Base-by-base conservation (phyloP, 805 yeast genomes). In the Yarrowia alimentaria region DNA sequence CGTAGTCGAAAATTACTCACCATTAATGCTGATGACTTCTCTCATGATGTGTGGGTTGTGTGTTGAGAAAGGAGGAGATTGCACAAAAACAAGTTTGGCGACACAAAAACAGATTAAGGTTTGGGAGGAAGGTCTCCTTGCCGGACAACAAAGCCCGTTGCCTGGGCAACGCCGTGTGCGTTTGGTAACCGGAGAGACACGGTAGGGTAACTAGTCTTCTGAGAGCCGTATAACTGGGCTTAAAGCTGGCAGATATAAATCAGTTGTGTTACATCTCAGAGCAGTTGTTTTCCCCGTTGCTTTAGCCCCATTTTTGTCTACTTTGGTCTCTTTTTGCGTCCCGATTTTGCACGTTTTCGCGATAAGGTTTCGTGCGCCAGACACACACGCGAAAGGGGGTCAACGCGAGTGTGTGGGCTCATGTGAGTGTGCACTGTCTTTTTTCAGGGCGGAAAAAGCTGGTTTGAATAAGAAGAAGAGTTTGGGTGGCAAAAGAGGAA, bases 11-110 rank as follows among this genome's bases (percentile, higher is more conserved):
- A n/a, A n/a, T 18, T 32, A 77, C 87, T 60, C 77, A 81, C 88
- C 89, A 70, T 86, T 87, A 65, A 86, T 78, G 75, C 94, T 86
- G 67, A 86, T 85, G 60, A 86, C 95, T 80, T 86, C 95, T 80
- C 95, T 84, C 95, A 86, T 86, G 34, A 18, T 28, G 25, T 24
- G 25, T 24, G 25, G 25, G 32, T 40, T 40, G 33, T 40, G 47
- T 40, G 47, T 40, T 21, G 47, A 21, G 19, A 19, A 28, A 40
- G 25, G 47, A 33, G 47, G 33, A 26, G 30, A 24, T 25, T 26
- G 25, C 25, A 40, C 45, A 28, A 18, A 29, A 26, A 26, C 47
- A 40, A 40, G 47, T 26, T 40, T 40, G 47, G 47, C 47, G 47
- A 40, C 33, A 40, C 33, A 28, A 40, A 40, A 40, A 28, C 33